phyloP scores from a whole-genome alignment of 2,329 filamentous ascomycete species.

The Aurifilum marmelostoma region DNA sequence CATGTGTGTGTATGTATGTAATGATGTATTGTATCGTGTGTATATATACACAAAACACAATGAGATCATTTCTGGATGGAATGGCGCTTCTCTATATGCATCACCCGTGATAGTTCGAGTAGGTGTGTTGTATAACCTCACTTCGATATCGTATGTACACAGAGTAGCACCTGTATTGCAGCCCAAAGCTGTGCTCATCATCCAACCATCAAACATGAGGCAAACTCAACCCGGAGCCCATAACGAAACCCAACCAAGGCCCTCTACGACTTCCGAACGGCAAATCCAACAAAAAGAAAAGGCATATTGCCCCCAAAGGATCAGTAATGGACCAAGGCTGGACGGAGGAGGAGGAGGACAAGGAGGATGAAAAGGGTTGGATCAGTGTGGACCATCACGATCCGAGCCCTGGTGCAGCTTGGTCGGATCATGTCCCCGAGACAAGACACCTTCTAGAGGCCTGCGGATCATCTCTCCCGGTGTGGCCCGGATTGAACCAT shows the following conservation, averaged over 20 bases:
- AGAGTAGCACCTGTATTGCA: no score
- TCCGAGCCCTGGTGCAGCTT: background rate
- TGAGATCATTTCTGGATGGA: background rate
- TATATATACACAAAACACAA: background rate
- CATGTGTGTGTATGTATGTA: background rate
- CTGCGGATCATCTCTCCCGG: background rate
- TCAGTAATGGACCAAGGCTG: background rate
- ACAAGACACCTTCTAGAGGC: background rate
- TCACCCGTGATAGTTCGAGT: no score
- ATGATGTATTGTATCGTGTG: background rate
- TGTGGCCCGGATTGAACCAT: no score
- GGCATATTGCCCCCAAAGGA: background rate
- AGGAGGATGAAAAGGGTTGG: background rate
- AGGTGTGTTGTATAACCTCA: no score
- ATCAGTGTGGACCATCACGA: background rate
- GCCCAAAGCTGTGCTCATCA: background rate
- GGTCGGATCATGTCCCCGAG: background rate
- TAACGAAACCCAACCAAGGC: background rate
- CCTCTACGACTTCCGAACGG: background rate
- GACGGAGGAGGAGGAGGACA: no score
- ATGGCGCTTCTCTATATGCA: no score
- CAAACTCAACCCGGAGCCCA: background rate
- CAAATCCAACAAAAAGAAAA: background rate
- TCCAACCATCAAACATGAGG: background rate
- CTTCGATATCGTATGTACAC: no score